phyloP scores from a whole-genome alignment of 495 filamentous ascomycete genomes.

The Alectoria sarmentosa region DNA sequence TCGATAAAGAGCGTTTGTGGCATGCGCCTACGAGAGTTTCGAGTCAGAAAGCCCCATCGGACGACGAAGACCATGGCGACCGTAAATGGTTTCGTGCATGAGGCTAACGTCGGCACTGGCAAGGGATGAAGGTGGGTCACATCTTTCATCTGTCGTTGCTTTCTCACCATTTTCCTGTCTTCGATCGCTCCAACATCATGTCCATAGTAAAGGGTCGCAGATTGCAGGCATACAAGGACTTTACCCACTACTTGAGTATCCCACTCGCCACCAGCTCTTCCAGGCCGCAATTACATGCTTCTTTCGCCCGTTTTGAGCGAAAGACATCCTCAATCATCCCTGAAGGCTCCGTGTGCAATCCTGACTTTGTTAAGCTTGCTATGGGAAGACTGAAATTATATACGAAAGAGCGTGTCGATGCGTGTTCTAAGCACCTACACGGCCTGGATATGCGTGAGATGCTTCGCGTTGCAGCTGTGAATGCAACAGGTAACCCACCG shows the following conservation, averaged over 20 bases:
- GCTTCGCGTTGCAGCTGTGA: background rate
- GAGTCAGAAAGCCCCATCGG: background rate
- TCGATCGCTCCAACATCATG: background rate
- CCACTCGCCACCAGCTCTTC: background rate
- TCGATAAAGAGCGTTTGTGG: too few relatives aligned
- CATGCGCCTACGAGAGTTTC: too few relatives aligned
- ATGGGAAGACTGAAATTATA: background rate
- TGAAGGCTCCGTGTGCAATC: background rate
- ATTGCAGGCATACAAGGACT: background rate
- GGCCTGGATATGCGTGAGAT: background rate
- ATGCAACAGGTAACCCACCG: background rate
- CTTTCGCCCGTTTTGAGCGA: background rate
- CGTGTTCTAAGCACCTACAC: background rate
- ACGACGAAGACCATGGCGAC: too few relatives aligned
- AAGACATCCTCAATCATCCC: background rate
- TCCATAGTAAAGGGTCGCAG: background rate
- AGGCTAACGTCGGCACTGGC: background rate
- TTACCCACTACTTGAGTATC: background rate
- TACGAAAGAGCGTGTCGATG: background rate
- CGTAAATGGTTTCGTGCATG: background rate
- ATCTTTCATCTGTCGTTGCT: too few relatives aligned
- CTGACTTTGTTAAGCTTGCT: background rate
- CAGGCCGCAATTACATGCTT: background rate
- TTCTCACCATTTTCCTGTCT: background rate
- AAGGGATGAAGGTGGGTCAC: background rate